Evolutionary conservation across 2,329 filamentous ascomycete species (phyloP), one percentile per base, ranked within the genome.

Genomic region (Thielaviopsis euricoi): DNA sequence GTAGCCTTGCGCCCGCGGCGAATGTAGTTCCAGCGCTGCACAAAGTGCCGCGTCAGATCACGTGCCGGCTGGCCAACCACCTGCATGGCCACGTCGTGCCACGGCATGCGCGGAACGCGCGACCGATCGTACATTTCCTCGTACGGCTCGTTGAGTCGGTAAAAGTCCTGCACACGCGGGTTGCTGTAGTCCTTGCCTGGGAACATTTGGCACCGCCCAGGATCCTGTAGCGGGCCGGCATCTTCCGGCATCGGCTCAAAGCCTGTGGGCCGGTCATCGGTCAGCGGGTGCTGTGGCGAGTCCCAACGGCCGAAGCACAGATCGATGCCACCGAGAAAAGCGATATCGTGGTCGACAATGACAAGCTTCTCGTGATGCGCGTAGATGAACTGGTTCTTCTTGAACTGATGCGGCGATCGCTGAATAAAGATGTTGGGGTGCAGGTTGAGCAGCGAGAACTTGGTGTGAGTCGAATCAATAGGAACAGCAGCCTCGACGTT

Each of bases 361-460:
- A 89, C 91, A n/a, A 98, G 80, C 71, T 98, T 98, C 69, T 98
- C 93, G 71, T 98, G 93, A 67, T 98, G 93, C 1, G 93, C 93
- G 77, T 94, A 98, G 75, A 98, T 98, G 74, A 98, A 98, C 52
- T 95, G 95, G 66, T 97, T 97, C 72, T 98, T 95, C 66, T 95
- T 87, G 71, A 97, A 90, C 70, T 98, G 93, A 65, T 98, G 96
- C 0, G 93, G 93, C 2, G 93, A 97, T 65, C 93, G 79, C 67
- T 97, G 89, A 15, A 98, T 89, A 65, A 95, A 95, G 62, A 98
- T 84, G 68, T 98, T 98, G 21, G 89, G 89, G 65, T 97, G 91
- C 7, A 98, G 77, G 67, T 97, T 95, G 53, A 98, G 80, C 60
- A 98, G 78, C 1, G 90, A 95, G 71, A 90, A 95, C 66, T 98